Percentiles rank a stretch among this genome's conserved stretches.
phyloP scores from a whole-genome alignment of 164 flowering plant species.

The Houttuynia cordata region DNA sequence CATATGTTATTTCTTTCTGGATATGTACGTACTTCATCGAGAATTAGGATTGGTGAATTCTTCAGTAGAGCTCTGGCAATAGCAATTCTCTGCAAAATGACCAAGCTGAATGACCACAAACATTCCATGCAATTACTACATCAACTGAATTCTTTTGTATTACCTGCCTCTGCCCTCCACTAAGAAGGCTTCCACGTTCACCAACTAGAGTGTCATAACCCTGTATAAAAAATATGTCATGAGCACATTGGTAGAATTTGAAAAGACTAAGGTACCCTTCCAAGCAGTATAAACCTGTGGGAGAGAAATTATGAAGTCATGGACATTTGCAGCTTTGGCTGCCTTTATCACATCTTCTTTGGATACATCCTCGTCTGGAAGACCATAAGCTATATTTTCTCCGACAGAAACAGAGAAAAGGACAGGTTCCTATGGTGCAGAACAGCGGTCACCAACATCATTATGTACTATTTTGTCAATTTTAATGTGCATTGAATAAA shows the following conservation, averaged over 20 bases:
- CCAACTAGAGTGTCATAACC: conserved; percentile 95
- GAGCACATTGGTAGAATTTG: neutral
- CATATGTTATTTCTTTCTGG: neutral
- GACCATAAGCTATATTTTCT: conserved; percentile 97
- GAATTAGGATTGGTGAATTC: conserved; percentile 84
- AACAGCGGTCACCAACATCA: neutral
- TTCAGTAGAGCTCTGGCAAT: conserved; percentile 92
- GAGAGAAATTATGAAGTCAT: conserved; percentile 87
- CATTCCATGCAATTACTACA: neutral
- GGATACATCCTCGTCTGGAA: conserved; percentile 77
- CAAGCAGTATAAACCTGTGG: conserved; percentile 52
- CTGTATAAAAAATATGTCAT: conserved; percentile 21
- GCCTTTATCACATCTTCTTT: conserved; percentile 85
- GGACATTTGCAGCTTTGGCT: conserved; percentile 98
- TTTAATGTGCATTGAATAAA: neutral
- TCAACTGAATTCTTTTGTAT: neutral
- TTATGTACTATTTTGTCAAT: neutral
- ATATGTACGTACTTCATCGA: conserved; percentile 60
- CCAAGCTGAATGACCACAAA: neutral
- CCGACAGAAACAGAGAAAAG: conserved; percentile 91
- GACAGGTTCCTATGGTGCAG: conserved; percentile 68
- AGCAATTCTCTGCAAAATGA: conserved; percentile 72
- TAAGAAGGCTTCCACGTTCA: conserved; percentile 87
- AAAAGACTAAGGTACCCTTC: neutral
- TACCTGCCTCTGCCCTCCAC: conserved; percentile 99